Evolutionary conservation across 257 asterid genomes (phyloP), one percentile per base, ranked within the genome.

Genomic region (Jacaranda mimosifolia): DNA sequence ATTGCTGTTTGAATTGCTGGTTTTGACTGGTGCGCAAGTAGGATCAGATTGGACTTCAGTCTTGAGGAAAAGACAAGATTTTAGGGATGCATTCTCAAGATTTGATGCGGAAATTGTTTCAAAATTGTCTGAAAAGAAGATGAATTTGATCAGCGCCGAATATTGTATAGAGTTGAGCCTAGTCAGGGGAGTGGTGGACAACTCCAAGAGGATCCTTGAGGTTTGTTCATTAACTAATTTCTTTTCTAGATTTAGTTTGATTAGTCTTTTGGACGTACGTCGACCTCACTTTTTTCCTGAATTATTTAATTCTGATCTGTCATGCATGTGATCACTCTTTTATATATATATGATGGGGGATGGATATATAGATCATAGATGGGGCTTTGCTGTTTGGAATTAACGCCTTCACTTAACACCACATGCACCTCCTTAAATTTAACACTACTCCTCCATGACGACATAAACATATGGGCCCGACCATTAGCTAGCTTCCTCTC

Each of bases 11-110:
- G 97, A 92, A 75, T 82, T 90, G 79, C 80, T 92, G 77, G 91
- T 88, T 32, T 74, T 90, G 82, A 85, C 92, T 1, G 97, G 97
- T 9, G 96, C 96, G 9, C 97, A 92, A 88, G 90, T 92, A 43
- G 97, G 97, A 82, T 92, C 97, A 52, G 97, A 90, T 46, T 90
- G 97, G 97, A 85, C 88, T 72, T 82, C 91, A 1, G 97, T 92
- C 15, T 68, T 92, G 81, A 88, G 84, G 85, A 90, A 51, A 79
- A 82, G 97, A 86, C 80, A 86, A 72, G 87, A 86, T 62, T 85
- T 81, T 68, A 84, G 96, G 89, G 91, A 86, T 51, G 97, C 97
- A n/a, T 90, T 92, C 80, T 88, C 93, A 9, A 85, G 84, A 46
- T 92, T 90, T 72, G 90, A 89, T 69, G 90, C 86, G 35, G 91